Percentiles rank a stretch among this genome's conserved stretches.
These are phyloP conservation scores for Jaltomata sinuosa DNA, from an alignment of 257 asterid species.

Conservation along the genomic window DNA sequence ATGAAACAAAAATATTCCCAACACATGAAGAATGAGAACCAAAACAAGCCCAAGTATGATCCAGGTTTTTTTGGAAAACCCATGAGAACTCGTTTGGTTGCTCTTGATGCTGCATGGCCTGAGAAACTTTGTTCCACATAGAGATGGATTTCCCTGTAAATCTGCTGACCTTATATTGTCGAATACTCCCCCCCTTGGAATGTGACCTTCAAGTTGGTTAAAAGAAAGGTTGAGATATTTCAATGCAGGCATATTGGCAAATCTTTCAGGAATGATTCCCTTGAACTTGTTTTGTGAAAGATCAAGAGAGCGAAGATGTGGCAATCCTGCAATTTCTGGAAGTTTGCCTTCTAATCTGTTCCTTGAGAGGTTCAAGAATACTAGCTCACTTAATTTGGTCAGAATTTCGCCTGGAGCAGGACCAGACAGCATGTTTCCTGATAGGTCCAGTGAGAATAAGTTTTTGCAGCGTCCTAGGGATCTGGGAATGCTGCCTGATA, in stretches of 20 bases:
- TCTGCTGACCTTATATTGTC: conserved; percentile 4
- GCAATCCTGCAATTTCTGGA: conserved; percentile 35
- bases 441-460: conserved; percentile 47
- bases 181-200: conserved; percentile 49
- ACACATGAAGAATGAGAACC: conserved; percentile 17
- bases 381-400: conserved; percentile 27
- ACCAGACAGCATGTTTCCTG: conserved; percentile 50
- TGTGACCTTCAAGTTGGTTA: conserved; percentile 59
- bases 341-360: conserved; percentile 48
- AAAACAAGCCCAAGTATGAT: conserved; percentile 24
- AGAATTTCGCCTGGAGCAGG: conserved; percentile 27
- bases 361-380: conserved; percentile 48
- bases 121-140: conserved; percentile 37
- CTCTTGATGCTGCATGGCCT: conserved; percentile 18
- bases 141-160: conserved; percentile 51
- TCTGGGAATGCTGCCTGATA: conserved; percentile 51
- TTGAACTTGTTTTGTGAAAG: conserved; percentile 59
- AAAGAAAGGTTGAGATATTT: conserved; percentile 59
- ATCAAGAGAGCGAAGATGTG: conserved; percentile 37
- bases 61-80: conserved; percentile 21
- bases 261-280: conserved; percentile 52
- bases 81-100: conserved; percentile 1
- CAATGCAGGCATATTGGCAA: conserved; percentile 34
- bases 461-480: conserved; percentile 50
- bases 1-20: conserved; percentile 6